Evolutionary conservation across 2,329 filamentous ascomycete species (phyloP).

Genomic region (Fusarium nelsonii): DNA sequence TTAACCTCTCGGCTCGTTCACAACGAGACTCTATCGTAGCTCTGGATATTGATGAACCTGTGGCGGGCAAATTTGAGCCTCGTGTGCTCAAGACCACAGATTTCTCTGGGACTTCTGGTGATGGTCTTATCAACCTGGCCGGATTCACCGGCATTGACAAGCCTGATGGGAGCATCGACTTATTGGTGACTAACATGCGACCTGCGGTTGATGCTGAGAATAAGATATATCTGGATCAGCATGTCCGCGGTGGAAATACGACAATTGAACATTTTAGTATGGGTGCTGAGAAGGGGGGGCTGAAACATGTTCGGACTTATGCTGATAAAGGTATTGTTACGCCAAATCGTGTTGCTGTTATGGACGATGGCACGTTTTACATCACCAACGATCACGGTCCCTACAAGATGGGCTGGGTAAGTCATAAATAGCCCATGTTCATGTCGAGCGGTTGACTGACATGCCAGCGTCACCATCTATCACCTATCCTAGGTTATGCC

Average conservation of each 20-base stretch:
- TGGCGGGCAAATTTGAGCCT: conserved; percentile 32
- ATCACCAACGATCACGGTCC: conserved; percentile 41
- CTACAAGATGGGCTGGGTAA: conserved; percentile 35
- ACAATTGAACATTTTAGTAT: conserved; percentile 42
- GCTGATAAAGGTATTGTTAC: conserved; percentile 29
- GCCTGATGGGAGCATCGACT: conserved; percentile 23
- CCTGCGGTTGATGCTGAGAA: conserved; percentile 29
- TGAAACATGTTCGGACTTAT: conserved; percentile 40
- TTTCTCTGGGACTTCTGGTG: conserved; percentile 50
- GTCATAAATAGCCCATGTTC: accelerated
- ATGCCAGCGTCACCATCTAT: conserved; percentile 23
- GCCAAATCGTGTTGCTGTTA: conserved; percentile 39
- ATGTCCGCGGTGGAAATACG: conserved; percentile 18
- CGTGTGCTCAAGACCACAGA: conserved; percentile 45
- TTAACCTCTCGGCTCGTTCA: conserved; percentile 50
- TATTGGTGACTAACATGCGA: conserved; percentile 36
- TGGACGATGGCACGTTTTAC: conserved; percentile 27
- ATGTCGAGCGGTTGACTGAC: background rate
- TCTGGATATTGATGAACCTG: conserved; percentile 51
- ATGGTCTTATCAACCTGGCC: conserved; percentile 49
- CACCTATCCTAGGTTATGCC: conserved; percentile 43
- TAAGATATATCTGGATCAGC: conserved; percentile 24
- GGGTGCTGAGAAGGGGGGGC: background rate
- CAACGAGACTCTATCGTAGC: conserved; percentile 50
- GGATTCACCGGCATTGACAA: conserved; percentile 51